Evolutionary conservation across 768 basidiomycete genomes (phyloP).

Genomic region (Ramaria rubella): DNA sequence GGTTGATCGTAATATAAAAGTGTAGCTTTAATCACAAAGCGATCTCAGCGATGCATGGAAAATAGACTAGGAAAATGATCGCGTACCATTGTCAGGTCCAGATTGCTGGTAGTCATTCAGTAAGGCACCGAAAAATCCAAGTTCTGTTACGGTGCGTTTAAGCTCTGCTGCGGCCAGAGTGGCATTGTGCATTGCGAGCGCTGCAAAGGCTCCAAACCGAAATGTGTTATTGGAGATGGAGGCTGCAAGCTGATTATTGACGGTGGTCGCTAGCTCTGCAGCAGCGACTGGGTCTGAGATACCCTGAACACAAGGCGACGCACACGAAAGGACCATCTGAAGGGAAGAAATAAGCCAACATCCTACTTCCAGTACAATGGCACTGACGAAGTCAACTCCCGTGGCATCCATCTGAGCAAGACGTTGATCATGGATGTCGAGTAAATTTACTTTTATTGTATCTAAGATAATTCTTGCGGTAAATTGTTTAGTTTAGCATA

Average conservation of each 20-base stretch:
- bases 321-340: conserved; percentile 12
- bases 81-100: conserved; percentile 9
- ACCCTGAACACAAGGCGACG: conserved; percentile 11
- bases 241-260: conserved; percentile 8
- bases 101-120: conserved; percentile 15
- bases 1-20: conserved; percentile 12
- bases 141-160: conserved; percentile 7
- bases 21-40: conserved; percentile 1
- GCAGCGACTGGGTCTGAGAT: conserved; percentile 9
- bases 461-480: not conserved
- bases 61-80: too few relatives aligned
- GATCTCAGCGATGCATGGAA: not conserved
- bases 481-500: too few relatives aligned
- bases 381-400: conserved; percentile 7
- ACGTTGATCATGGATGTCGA: conserved; percentile 10
- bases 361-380: not conserved
- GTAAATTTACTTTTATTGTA: not conserved
- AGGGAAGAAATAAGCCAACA: not conserved
- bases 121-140: conserved; percentile 11
- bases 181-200: conserved; percentile 13
- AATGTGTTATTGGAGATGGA: conserved; percentile 12
- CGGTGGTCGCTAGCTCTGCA: not conserved
- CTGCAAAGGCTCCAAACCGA: conserved; percentile 11
- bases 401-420: conserved; percentile 7
- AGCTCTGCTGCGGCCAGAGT: conserved; percentile 10